Percentiles rank a stretch among this genome's conserved stretches.
phyloP scores from a whole-genome alignment of 805 yeast species.

The Zygoascus biomembranicola region DNA sequence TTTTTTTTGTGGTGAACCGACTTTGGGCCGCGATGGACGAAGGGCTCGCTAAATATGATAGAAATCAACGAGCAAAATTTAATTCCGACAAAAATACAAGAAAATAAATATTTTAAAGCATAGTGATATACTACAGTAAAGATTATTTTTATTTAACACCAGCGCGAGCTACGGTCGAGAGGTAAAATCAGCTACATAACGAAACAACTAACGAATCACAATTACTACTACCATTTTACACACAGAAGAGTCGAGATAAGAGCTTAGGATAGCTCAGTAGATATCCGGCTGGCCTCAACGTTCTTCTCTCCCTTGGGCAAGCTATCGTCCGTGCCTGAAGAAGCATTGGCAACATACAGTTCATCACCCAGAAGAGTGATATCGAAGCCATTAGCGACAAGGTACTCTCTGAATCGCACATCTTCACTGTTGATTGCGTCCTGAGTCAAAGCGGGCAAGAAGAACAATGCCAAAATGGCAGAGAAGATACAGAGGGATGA shows the following conservation, averaged over 20 bases:
- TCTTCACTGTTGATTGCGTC: slow-evolving; percentile 77
- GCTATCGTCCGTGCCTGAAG: neutral
- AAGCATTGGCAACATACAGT: neutral
- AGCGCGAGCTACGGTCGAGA: too few species aligned
- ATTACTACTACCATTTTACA: neutral
- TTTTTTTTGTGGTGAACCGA: neutral
- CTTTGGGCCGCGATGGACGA: too few species aligned
- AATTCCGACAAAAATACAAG: too few species aligned
- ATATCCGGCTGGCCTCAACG: neutral
- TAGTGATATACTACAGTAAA: too few species aligned
- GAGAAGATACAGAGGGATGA: slow-evolving; percentile 68
- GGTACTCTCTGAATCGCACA: slow-evolving; percentile 55
- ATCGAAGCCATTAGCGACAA: slow-evolving; percentile 64
- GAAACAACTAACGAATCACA: neutral
- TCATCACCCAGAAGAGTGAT: slow-evolving; percentile 45
- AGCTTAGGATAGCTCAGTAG: too few species aligned
- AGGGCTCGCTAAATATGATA: too few species aligned
- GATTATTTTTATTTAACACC: too few species aligned
- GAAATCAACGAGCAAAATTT: too few species aligned
- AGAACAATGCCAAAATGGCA: slow-evolving; percentile 59
- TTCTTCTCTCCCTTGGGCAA: neutral
- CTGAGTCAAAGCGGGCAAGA: slow-evolving; percentile 76
- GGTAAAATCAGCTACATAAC: too few species aligned
- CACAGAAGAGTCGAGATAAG: too few species aligned
- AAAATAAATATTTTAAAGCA: too few species aligned